Evolutionary conservation across 768 basidiomycete genomes (phyloP).

Genomic region (Tubosaeta sp.): DNA sequence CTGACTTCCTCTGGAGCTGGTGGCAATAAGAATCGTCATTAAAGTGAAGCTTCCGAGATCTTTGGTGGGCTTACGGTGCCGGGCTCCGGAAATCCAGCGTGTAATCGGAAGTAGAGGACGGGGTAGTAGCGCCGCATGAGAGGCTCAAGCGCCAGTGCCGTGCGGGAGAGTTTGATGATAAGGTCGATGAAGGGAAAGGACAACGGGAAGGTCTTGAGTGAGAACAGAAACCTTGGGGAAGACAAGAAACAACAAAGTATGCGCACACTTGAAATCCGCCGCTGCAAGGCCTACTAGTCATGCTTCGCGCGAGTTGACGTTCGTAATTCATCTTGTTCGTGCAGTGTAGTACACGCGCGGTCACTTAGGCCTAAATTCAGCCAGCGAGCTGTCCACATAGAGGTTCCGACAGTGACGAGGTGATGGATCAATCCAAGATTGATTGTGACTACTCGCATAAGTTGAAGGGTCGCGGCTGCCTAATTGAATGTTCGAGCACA

Average conservation of each 20-base stretch:
- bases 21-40: slow-evolving; percentile 13
- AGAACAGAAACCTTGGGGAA: background rate
- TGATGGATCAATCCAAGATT: too few relatives aligned
- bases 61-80: background rate
- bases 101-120: background rate
- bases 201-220: background rate
- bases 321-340: too few relatives aligned
- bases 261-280: background rate
- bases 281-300: too few relatives aligned
- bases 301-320: too few relatives aligned
- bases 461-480: too few relatives aligned
- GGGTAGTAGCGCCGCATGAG: slow-evolving; percentile 16
- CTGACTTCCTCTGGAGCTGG: slow-evolving; percentile 7
- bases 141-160: slow-evolving; percentile 12
- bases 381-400: too few relatives aligned
- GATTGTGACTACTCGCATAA: too few relatives aligned
- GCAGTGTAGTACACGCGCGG: too few relatives aligned
- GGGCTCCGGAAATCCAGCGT: background rate
- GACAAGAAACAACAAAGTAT: background rate
- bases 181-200: background rate
- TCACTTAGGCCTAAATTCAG: too few relatives aligned
- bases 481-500: too few relatives aligned
- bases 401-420: too few relatives aligned
- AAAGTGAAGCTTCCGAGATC: background rate
- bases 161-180: slow-evolving; percentile 11